Percentiles rank a stretch among this genome's conserved stretches.
phyloP scores from a whole-genome alignment of 2,329 filamentous ascomycete species.

The Talaromyces sp. region DNA sequence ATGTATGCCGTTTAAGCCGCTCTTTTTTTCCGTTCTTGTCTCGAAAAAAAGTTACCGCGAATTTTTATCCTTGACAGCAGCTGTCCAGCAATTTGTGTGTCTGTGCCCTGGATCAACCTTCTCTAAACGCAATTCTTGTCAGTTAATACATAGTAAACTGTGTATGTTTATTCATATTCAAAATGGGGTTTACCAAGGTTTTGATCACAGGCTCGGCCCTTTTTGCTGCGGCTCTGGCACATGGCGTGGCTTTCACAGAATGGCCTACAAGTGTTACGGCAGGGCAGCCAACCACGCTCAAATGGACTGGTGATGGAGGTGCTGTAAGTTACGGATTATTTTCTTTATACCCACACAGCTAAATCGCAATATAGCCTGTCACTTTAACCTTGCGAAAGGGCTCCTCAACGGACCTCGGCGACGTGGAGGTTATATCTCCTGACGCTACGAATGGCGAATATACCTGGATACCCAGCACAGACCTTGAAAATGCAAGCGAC shows the following conservation, averaged over 20 bases:
- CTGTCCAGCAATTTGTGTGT: neutral
- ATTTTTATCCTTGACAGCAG: neutral
- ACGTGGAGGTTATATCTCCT: slow-evolving; percentile 46
- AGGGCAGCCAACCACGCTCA: slow-evolving; percentile 47
- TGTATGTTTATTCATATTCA: slow-evolving; percentile 15
- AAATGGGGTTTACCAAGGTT: slow-evolving; percentile 50
- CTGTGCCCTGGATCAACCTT: neutral
- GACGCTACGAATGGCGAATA: slow-evolving; percentile 43
- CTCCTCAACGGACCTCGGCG: slow-evolving; percentile 44
- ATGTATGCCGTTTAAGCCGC: neutral
- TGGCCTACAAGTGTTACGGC: slow-evolving; percentile 45
- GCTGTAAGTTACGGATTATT: slow-evolving; percentile 23
- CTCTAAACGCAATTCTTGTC: neutral
- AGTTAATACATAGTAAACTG: neutral
- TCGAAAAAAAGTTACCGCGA: neutral
- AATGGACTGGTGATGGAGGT: slow-evolving; percentile 43
- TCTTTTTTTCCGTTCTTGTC: neutral
- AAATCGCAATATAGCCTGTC: slow-evolving; percentile 33
- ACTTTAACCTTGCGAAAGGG: slow-evolving; percentile 56
- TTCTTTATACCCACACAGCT: slow-evolving; percentile 15
- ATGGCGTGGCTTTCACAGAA: slow-evolving; percentile 49
- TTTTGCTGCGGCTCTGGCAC: slow-evolving; percentile 43
- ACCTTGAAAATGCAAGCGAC: slow-evolving; percentile 42
- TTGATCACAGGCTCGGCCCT: slow-evolving; percentile 45
- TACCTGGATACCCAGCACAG: slow-evolving; percentile 47